These are phyloP conservation scores for Pythium pyrilobum DNA, from an alignment of 352 stramenopile species.

Conservation along the genomic window DNA sequence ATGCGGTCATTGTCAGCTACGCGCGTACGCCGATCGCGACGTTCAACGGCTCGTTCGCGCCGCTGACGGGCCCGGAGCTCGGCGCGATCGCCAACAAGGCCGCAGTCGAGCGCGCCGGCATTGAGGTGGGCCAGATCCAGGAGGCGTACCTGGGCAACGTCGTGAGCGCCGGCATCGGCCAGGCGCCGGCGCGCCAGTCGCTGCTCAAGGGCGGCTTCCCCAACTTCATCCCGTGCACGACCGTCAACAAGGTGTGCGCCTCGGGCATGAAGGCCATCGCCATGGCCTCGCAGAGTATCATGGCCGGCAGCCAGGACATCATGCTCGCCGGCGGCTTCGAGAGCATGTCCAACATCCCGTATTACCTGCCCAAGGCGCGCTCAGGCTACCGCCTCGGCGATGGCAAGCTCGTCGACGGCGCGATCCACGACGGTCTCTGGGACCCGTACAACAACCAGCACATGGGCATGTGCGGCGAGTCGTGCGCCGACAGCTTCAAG, in stretches of 20 bases:
- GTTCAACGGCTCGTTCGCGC: slow-evolving; percentile 91
- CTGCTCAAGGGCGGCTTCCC: slow-evolving; percentile 89
- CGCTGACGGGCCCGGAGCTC: slow-evolving; percentile 87
- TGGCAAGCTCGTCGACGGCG: slow-evolving; percentile 79
- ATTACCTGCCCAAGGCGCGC: slow-evolving; percentile 93
- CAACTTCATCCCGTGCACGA: slow-evolving; percentile 93
- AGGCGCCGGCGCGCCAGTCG: slow-evolving; percentile 95
- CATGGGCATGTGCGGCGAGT: slow-evolving; percentile 95
- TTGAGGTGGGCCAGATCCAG: slow-evolving; percentile 83
- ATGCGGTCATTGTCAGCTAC: slow-evolving; percentile 94
- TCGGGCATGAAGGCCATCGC: slow-evolving; percentile 91
- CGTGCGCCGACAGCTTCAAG: slow-evolving; percentile 89
- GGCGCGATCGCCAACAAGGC: slow-evolving; percentile 90
- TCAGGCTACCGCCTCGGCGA: slow-evolving; percentile 92
- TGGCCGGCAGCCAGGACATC: slow-evolving; percentile 77
- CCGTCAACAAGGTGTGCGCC: slow-evolving; percentile 99
- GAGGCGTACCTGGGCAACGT: slow-evolving; percentile 98
- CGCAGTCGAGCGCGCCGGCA: slow-evolving; percentile 63
- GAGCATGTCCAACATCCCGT: slow-evolving; percentile 97
- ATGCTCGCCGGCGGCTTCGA: slow-evolving; percentile 95
- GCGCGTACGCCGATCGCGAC: slow-evolving; percentile 95
- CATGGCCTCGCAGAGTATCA: slow-evolving; percentile 87
- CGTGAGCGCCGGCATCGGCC: slow-evolving; percentile 93
- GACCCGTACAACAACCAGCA: slow-evolving; percentile 96
- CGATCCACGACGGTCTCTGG: slow-evolving; percentile 96